A percentile compares a stretch with the other conserved stretches of the same genome.
phyloP scores from a whole-genome alignment of 495 filamentous ascomycete genomes.

The Glutinoglossum americanum region DNA sequence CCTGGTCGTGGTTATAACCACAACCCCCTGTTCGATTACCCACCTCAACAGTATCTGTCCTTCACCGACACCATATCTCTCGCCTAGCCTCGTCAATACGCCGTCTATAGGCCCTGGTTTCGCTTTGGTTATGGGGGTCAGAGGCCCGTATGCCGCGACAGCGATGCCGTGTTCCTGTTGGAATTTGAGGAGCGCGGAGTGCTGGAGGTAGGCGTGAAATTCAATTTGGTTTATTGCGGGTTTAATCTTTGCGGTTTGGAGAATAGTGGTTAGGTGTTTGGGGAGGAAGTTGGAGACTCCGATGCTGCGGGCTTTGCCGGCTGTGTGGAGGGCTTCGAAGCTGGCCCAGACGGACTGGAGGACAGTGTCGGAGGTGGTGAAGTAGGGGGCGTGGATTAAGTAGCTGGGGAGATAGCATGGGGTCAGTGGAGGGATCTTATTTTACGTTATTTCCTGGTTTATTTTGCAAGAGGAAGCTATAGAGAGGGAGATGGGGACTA shows the following conservation, averaged over 20 bases:
- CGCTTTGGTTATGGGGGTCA: conserved; percentile 43
- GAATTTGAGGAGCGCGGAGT: conserved; percentile 38
- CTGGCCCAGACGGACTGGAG: conserved; percentile 53
- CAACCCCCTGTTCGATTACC: conserved; percentile 57
- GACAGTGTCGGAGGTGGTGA: conserved; percentile 33
- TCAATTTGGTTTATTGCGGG: conserved; percentile 78
- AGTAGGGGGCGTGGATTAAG: conserved; percentile 61
- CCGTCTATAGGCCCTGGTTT: conserved; percentile 46
- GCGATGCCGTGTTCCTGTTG: conserved; percentile 47
- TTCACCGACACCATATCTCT: conserved; percentile 56
- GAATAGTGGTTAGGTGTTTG: conserved; percentile 41
- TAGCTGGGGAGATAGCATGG: conserved; percentile 29
- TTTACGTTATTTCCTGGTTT: too few species aligned
- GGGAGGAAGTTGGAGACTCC: conserved; percentile 68
- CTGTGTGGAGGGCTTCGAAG: conserved; percentile 50
- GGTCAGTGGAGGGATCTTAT: too few species aligned
- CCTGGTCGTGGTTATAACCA: conserved; percentile 56
- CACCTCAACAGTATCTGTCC: conserved; percentile 54
- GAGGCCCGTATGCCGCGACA: conserved; percentile 43
- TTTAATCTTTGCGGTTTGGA: conserved; percentile 37
- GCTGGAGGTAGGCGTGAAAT: conserved; percentile 75
- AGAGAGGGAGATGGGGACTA: not conserved
- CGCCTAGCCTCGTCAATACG: conserved; percentile 34
- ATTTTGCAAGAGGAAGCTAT: not conserved
- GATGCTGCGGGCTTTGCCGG: conserved; percentile 54